Evolutionary conservation across 2,329 filamentous ascomycete genomes (phyloP), one percentile per base, ranked within the genome.

Genomic region (Bisporella sp.): DNA sequence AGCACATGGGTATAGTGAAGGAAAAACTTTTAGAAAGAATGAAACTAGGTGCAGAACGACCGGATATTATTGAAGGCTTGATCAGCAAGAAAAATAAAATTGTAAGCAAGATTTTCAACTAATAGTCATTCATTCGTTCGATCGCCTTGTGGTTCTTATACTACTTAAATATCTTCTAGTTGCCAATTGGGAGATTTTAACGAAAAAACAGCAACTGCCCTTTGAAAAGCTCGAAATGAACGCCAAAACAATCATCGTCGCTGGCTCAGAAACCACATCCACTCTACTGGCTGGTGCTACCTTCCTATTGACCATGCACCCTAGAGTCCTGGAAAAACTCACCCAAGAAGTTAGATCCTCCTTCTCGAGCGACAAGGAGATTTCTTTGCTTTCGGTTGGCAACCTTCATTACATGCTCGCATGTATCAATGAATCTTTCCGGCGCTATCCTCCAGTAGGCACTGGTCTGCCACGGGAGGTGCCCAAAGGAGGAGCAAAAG

Each of bases 251-350:
- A 29, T 70, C 2, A 59, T 70, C 5, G 43, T 69, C 5, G 69
- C 65, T 5, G 69, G 69, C 1, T 66, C 61, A 9, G 68, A 70
- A 50, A 73, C 71, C 3, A 65, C 68, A 0, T 69, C 70, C 3
- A 72, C 70, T 1, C 45, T 68, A 3, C 59, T 74, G 1, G 66
- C 65, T 0, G 69, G 69, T 1, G 61, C 59, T 6, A 63, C 63
- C 3, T 70, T 51, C 47, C 53, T 48, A 46, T 52, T 58, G 8
- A 41, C 52, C 7, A 46, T 28, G 5, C 49, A 54, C n/a, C 52
- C 51, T 4, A 8, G 64, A 2, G 61, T 64, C 0, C 56, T 73
- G 46, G 53, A 59, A 1, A 69, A 64, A 31, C 62, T 78, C 3
- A 63, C 61, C 4, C 53, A 62, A 0, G 75, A 77, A 52, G 62